Base-by-base conservation (phyloP, 257 asterid genomes). In the Forsythia viridissima region DNA sequence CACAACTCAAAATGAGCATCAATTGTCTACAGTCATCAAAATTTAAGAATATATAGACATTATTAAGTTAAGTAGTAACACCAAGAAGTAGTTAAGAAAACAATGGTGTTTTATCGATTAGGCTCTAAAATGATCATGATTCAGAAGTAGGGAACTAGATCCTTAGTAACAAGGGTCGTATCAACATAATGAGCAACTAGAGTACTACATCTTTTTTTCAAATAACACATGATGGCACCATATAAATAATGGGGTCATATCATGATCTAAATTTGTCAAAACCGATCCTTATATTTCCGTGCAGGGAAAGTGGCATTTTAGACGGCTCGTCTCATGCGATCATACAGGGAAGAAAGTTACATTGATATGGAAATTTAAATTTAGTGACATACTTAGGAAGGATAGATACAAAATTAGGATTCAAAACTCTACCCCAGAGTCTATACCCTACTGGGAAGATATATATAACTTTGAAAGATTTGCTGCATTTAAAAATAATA, bases 351-450 rank as follows among this genome's bases (percentile, higher is more conserved):
- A n/a, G 24, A 57, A 57, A 16, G 20, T 57, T 16, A 20, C 30
- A 18, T 55, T 55, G 5, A 18, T n/a, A n/a, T 16, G 65, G 30
- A n/a, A 4, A 15, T 6, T n/a, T 3, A 55, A 55, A 55, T 18
- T 16, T 55, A 9, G 3, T 16, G 10, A n/a, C 65, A n/a, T 24
- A 66, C 76, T 36, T 46, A 39, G 38, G 46, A 75, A 74, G 59
- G 65, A 76, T 44, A 74, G 48, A 71, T 79, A 70, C 70, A 75
- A 76, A 74, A 52, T 38, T 63, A 71, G 55, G 51, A 76, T 63
- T 44, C 68, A 48, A 30, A 30, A 42, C 16, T 76, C 41, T 43
- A 69, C 9, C 66, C 30, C 7, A 57, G 30, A 20, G 1, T 57
- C 71, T 70, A 36, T 66, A 70, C 55, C 55, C 44, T 71, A 7